Percentiles rank a stretch among this genome's conserved stretches.
phyloP scores from a whole-genome alignment of 2,329 filamentous ascomycete species.

The Cladophialophora immunda region DNA sequence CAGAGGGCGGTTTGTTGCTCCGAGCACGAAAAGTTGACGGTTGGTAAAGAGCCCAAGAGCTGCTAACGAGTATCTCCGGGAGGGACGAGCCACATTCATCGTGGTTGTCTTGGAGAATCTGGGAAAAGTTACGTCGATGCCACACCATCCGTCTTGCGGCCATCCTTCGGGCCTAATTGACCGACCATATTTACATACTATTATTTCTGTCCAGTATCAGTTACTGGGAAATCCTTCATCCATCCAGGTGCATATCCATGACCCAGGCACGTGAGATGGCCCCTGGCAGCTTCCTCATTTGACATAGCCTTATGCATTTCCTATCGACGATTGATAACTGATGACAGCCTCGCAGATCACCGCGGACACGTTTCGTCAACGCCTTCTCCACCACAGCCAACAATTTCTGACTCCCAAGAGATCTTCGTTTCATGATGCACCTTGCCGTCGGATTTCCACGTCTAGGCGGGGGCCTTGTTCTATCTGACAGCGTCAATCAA shows the following conservation, averaged over 20 bases:
- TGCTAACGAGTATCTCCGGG: not conserved
- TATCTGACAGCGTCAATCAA: slow-evolving; percentile 11
- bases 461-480: not conserved
- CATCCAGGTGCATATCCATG: slow-evolving; percentile 1
- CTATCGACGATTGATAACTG: slow-evolving; percentile 22
- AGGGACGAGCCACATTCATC: not conserved
- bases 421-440: slow-evolving; percentile 11
- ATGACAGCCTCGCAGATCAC: slow-evolving; percentile 34
- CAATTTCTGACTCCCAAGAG: not conserved
- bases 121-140: not conserved
- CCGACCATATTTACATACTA: not conserved
- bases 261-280: not conserved
- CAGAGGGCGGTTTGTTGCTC: slow-evolving; percentile 19
- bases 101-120: not conserved
- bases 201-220: slow-evolving; percentile 3
- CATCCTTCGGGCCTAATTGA: not conserved
- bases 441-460: slow-evolving; percentile 28
- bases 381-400: slow-evolving; percentile 18
- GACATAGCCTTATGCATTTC: slow-evolving; percentile 21
- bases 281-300: slow-evolving; percentile 23
- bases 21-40: slow-evolving; percentile 14
- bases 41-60: slow-evolving; percentile 15
- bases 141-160: not conserved
- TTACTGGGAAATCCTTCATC: not conserved
- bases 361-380: slow-evolving; percentile 21